Conservation (phyloP, 108 stramenopile species). For the Conticribra guillardii region DNA sequence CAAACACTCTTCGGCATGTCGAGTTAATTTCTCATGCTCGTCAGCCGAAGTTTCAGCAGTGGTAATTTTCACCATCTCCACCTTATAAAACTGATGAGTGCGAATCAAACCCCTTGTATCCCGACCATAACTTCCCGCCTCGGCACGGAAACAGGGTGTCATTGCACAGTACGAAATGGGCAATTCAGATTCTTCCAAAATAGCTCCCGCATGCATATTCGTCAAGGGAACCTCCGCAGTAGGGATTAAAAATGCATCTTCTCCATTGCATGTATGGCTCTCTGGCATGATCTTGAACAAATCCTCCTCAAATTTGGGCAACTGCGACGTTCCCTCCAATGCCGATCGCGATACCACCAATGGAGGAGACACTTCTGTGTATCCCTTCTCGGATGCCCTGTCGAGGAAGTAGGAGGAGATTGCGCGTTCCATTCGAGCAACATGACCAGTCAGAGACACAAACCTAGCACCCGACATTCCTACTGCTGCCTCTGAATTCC, state of each 20-base stretch:
- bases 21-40: conserved; percentile 89
- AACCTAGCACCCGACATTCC: conserved; percentile 94
- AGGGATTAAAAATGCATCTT: conserved; percentile 97
- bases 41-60: conserved; percentile 75
- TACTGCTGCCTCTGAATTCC: conserved; percentile 86
- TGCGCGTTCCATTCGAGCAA: conserved; percentile 95
- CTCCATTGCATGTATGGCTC: conserved; percentile 92
- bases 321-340: conserved; percentile 93
- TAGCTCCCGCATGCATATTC: conserved; percentile 84
- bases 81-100: conserved; percentile 98
- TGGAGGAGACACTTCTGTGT: conserved; percentile 92
- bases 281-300: conserved; percentile 86
- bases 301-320: conserved; percentile 98
- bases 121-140: conserved; percentile 96
- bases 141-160: conserved; percentile 98
- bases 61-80: conserved; percentile 96
- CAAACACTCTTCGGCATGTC: conserved; percentile 87
- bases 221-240: conserved; percentile 98
- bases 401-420: conserved; percentile 93
- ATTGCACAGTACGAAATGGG: conserved; percentile 89
- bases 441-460: conserved; percentile 81
- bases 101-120: conserved; percentile 97
- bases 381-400: conserved; percentile 74
- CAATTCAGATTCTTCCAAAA: conserved; percentile 88
- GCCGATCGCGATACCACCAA: conserved; percentile 86